These are phyloP conservation scores for Solanum okadae DNA, from an alignment of 257 asterid species.

Conservation along the genomic window DNA sequence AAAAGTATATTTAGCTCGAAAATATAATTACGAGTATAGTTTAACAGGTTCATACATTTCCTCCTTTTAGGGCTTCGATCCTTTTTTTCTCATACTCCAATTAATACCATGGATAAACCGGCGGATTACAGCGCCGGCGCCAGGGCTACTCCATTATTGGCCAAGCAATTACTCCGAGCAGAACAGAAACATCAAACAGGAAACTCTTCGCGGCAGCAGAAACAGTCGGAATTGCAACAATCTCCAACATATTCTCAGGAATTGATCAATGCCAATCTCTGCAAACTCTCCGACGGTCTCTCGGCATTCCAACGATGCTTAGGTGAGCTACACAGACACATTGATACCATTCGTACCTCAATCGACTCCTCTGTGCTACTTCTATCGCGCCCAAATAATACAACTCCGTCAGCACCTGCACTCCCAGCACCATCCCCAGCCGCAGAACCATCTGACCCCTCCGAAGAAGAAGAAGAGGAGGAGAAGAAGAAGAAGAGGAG, in stretches of 20 bases:
- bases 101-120: neutral
- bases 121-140: neutral
- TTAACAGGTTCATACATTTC: neutral
- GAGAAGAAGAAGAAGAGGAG: neutral
- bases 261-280: slow-evolving; percentile 25
- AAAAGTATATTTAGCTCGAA: too few relatives aligned
- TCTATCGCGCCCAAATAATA: neutral
- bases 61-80: neutral
- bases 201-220: neutral
- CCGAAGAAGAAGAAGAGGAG: neutral
- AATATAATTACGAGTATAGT: too few relatives aligned
- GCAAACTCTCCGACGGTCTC: slow-evolving; percentile 36
- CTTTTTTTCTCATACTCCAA: neutral
- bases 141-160: neutral
- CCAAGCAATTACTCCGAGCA: neutral
- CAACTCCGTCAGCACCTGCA: neutral
- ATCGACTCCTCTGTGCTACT: slow-evolving; percentile 22
- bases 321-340: slow-evolving; percentile 50
- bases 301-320: slow-evolving; percentile 41
- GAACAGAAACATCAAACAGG: neutral
- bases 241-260: slow-evolving; percentile 12
- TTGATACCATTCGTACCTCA: slow-evolving; percentile 32
- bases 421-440: neutral
- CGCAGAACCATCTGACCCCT: neutral
- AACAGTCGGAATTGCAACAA: neutral